Percentiles rank a stretch among this genome's conserved stretches.
These are phyloP conservation scores for Luffa acutangula DNA, from an alignment of 306 rosid genomes.

Conservation along the genomic window DNA sequence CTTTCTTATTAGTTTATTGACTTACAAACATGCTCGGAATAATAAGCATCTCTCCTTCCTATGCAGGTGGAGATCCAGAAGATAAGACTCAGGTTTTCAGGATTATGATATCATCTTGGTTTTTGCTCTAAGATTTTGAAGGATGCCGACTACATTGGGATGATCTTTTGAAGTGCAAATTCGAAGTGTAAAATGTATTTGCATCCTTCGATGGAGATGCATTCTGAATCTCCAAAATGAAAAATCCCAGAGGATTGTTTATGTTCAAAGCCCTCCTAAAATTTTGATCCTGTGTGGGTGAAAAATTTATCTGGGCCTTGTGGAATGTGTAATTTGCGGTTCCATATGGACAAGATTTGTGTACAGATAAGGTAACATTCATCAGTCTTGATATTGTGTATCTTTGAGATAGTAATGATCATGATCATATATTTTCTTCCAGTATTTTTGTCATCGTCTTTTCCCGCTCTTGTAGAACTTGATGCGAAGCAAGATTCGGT, in stretches of 20 bases:
- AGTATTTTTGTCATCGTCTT: not conserved
- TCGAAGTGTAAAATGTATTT: not conserved
- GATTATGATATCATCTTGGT: not conserved
- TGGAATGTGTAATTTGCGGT: not conserved
- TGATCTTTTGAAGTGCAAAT: not conserved
- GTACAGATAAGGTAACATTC: not conserved
- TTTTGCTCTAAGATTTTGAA: not conserved
- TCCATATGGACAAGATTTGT: not conserved
- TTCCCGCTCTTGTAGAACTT: not conserved
- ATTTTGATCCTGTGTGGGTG: not conserved
- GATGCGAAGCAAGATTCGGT: not conserved
- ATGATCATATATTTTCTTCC: not conserved
- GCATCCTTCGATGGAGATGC: not conserved
- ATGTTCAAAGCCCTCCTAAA: not conserved
- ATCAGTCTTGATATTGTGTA: not conserved
- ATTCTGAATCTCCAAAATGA: not conserved
- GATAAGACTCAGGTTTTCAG: not conserved
- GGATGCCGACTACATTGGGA: not conserved
- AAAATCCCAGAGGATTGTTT: not conserved
- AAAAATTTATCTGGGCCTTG: not conserved
- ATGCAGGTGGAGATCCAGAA: conserved; percentile 10
- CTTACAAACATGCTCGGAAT: not conserved
- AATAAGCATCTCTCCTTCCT: not conserved
- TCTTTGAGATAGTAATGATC: not conserved
- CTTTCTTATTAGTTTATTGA: not conserved